phyloP scores from a whole-genome alignment of 306 rosid species.

The Hippophae tibetana region DNA sequence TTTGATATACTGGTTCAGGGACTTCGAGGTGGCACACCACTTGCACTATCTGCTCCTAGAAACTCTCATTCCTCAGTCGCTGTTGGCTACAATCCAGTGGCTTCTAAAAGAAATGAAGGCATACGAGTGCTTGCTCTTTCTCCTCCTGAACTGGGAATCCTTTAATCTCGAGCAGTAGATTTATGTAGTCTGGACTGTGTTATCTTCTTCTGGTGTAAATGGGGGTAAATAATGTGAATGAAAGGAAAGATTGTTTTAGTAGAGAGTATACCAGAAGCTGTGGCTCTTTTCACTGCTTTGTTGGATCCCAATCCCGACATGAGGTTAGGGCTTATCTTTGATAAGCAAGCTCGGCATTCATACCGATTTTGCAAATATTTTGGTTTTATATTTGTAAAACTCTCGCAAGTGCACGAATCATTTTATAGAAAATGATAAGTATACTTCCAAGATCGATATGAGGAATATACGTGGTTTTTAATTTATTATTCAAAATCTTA shows the following conservation, averaged over 20 bases:
- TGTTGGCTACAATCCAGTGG: neutral
- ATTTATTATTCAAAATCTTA: no score
- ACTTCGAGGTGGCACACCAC: neutral
- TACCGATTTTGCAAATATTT: no score
- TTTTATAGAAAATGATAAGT: no score
- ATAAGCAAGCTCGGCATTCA: no score
- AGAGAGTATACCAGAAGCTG: constrained; percentile 22
- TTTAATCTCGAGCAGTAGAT: constrained; percentile 20
- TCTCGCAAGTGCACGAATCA: no score
- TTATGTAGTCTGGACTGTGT: constrained; percentile 29
- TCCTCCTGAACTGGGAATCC: neutral
- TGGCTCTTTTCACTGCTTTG: constrained; percentile 24
- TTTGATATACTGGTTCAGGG: constrained; percentile 5
- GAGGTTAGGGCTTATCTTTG: constrained; percentile 10
- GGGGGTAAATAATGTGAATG: constrained; percentile 26
- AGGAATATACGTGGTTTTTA: no score
- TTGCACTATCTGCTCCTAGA: no score
- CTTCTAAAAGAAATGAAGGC: constrained; percentile 3
- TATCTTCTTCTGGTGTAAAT: constrained; percentile 25
- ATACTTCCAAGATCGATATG: no score
- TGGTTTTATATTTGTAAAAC: no score
- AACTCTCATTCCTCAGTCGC: neutral
- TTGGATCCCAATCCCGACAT: constrained; percentile 19
- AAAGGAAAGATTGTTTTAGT: constrained; percentile 26
- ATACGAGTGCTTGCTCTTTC: constrained; percentile 14